Conservation (phyloP, 768 basidiomycete species). For the Butyriboletus loyo region DNA sequence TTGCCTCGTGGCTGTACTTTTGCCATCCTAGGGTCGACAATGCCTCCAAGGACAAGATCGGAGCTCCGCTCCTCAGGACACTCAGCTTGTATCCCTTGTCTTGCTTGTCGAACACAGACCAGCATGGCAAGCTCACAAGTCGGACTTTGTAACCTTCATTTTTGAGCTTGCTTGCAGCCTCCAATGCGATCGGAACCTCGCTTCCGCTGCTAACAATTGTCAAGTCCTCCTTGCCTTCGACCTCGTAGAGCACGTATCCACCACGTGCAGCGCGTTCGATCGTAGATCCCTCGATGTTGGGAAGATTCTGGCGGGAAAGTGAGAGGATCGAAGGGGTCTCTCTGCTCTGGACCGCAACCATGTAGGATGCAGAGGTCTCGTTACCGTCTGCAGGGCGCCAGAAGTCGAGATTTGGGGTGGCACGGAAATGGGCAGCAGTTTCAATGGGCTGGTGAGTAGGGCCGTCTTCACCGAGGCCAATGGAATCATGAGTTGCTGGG, state of each 20-base stretch:
- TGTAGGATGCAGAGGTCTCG: conserved; percentile 93
- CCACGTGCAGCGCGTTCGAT: conserved; percentile 82
- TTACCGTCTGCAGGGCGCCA: conserved; percentile 95
- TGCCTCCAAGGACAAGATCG: conserved; percentile 88
- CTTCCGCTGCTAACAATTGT: conserved; percentile 89
- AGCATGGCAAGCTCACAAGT: conserved; percentile 86
- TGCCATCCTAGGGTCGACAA: conserved; percentile 81
- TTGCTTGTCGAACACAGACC: conserved; percentile 85
- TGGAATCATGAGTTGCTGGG: conserved; percentile 89
- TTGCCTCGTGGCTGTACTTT: conserved; percentile 82
- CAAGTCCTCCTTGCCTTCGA: conserved; percentile 66
- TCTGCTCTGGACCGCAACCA: conserved; percentile 69
- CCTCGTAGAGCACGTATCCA: conserved; percentile 88
- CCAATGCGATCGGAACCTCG: conserved; percentile 85
- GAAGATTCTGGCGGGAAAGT: conserved; percentile 87
- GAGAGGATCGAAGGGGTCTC: conserved; percentile 81
- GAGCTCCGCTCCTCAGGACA: conserved; percentile 86
- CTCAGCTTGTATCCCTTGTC: conserved; percentile 73
- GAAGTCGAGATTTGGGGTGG: conserved; percentile 88
- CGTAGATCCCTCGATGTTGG: conserved; percentile 84
- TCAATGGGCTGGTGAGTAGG: conserved; percentile 97
- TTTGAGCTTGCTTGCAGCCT: conserved; percentile 79
- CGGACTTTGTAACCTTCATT: conserved; percentile 77
- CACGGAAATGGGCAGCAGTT: conserved; percentile 81
- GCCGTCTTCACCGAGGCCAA: conserved; percentile 90